Evolutionary conservation across 2,329 filamentous ascomycete genomes (phyloP).

Genomic region (Cytospora piceicola): DNA sequence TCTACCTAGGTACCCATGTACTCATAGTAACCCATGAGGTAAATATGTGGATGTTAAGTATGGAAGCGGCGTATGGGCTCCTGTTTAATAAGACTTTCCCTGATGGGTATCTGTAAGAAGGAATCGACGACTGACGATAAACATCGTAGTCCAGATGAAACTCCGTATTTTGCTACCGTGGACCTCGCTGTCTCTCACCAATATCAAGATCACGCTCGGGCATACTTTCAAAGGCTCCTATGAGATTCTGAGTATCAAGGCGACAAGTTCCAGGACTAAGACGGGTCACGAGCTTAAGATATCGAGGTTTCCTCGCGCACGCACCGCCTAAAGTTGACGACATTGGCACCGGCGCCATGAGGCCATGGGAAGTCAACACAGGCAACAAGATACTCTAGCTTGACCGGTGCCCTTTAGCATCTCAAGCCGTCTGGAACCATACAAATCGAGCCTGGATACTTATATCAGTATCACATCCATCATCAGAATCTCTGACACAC

Average conservation of each 20-base stretch:
- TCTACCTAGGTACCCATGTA: too few relatives aligned
- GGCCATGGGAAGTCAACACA: background rate
- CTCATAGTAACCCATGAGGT: too few relatives aligned
- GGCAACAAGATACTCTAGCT: slow-evolving; percentile 1
- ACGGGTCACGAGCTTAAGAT: background rate
- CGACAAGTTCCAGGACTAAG: background rate
- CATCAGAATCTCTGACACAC: background rate
- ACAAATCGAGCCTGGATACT: background rate
- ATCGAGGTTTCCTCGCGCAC: background rate
- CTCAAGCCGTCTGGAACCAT: background rate
- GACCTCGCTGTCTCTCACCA: too few relatives aligned
- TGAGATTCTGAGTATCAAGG: too few relatives aligned
- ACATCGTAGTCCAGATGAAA: background rate
- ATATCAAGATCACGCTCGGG: too few relatives aligned
- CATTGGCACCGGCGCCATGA: background rate
- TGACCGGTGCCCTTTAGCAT: background rate
- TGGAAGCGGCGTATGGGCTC: too few relatives aligned
- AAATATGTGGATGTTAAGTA: too few relatives aligned
- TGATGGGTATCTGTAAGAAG: background rate
- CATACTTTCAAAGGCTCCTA: too few relatives aligned
- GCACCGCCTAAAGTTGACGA: background rate
- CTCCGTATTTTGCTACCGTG: background rate
- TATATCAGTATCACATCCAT: background rate
- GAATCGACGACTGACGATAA: background rate
- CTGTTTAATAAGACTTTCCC: background rate